These are phyloP conservation scores for Colletotrichum magnum DNA, from an alignment of 2,329 filamentous ascomycete species.

Conservation along the genomic window DNA sequence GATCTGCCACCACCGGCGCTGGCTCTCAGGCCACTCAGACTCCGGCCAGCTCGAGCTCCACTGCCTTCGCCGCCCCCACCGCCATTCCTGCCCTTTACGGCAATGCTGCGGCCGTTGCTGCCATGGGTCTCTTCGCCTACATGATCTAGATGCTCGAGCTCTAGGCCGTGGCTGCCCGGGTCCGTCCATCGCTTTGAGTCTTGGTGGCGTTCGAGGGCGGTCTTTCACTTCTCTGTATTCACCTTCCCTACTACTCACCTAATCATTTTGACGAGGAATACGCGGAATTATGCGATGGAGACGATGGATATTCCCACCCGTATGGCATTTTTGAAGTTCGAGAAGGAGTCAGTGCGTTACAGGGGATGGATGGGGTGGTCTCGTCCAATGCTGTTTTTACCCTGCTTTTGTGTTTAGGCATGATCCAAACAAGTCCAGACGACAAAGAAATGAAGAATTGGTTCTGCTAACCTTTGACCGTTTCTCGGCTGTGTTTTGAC, in stretches of 20 bases:
- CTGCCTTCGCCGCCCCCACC: slow-evolving; percentile 55
- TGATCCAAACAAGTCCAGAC: slow-evolving; percentile 37
- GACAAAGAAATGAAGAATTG: slow-evolving; percentile 39
- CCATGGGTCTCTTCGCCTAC: slow-evolving; percentile 67
- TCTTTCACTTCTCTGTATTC: slow-evolving; percentile 43
- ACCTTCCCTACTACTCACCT: slow-evolving; percentile 40
- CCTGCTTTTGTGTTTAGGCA: slow-evolving; percentile 36
- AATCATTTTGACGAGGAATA: slow-evolving; percentile 41
- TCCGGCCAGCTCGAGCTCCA: slow-evolving; percentile 44
- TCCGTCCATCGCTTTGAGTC: background rate
- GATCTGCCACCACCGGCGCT: slow-evolving; percentile 17
- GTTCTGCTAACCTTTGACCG: slow-evolving; percentile 1
- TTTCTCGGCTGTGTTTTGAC: background rate
- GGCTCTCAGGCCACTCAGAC: slow-evolving; percentile 39
- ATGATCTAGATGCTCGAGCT: slow-evolving; percentile 56
- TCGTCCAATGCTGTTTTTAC: slow-evolving; percentile 30
- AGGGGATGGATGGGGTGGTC: slow-evolving; percentile 20
- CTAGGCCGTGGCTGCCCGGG: background rate
- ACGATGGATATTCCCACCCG: slow-evolving; percentile 41
- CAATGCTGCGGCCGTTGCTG: slow-evolving; percentile 59
- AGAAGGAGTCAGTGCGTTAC: slow-evolving; percentile 38
- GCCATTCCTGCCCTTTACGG: slow-evolving; percentile 61
- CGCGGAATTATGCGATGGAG: slow-evolving; percentile 38
- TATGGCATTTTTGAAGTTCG: slow-evolving; percentile 38
- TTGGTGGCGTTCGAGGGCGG: background rate